Base-by-base conservation (phyloP, 2,329 filamentous ascomycete genomes). In the Metarhizium brunneum region DNA sequence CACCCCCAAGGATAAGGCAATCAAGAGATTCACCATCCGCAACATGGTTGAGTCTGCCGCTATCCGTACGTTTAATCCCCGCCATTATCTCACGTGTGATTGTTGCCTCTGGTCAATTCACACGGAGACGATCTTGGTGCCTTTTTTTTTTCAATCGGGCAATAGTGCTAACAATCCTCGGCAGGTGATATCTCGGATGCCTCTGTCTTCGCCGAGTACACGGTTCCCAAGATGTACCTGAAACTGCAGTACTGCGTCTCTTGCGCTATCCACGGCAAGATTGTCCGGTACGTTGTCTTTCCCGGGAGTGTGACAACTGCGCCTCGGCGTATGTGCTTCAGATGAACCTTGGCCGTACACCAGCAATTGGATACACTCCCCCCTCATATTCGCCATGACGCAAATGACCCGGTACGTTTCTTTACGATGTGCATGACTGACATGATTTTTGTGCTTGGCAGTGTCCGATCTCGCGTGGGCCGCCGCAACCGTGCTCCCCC, bases 231-330 rank as follows among this genome's bases (percentile, higher is more conserved):
- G 90, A 99, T 99, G 95, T 99, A 99, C 90, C 84, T 99, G 81
- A 99, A 99, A 88, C 88, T 99, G 77, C 94, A 99, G 84, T 99
- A 99, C 90, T 99, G 94, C 79, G 94, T 99, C 75, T 97, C 92
- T 79, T 99, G 94, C 82, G 94, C 94, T 74, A 99, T 99, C 68
- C 94, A 99, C 85, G 94, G 94, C 85, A 99, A 99, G 89, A 99
- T 99, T 78, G 95, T 99, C 80, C 92, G 94, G 92, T 97, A 94
- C 79, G 92, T 85, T 76, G 71, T 71, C 75, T 75, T 79, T 71
- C 72, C 71, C 64, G 69, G 75, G 77, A 78, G 79, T 72, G 69
- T 77, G 79, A 82, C 79, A 81, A 82, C 80, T 81, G 70, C 74
- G 69, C 70, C 69, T 62, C 64, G 66, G 69, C 71, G 73, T 72